Percentiles rank a stretch among this genome's conserved stretches.
These are phyloP conservation scores for Hibiscus mutabilis DNA, from an alignment of 345 rosid species.

Conservation along the genomic window DNA sequence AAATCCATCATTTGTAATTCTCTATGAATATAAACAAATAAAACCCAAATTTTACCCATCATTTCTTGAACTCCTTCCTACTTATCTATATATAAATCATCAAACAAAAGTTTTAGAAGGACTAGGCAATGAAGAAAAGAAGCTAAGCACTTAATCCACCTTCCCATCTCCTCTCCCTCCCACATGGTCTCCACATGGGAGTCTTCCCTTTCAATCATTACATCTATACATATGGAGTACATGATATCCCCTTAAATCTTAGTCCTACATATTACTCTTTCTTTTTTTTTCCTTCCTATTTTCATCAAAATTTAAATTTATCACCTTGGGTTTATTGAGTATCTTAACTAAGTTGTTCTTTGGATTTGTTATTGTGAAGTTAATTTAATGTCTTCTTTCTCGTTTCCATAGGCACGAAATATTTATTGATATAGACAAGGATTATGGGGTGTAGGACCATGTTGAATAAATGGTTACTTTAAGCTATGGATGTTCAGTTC, in stretches of 20 bases:
- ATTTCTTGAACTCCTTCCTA: not conserved
- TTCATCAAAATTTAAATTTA: not conserved
- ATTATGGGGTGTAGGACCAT: not conserved
- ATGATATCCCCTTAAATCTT: not conserved
- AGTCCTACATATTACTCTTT: not conserved
- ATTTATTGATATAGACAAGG: not conserved
- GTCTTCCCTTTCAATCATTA: not conserved
- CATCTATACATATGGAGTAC: not conserved
- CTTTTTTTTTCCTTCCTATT: no score
- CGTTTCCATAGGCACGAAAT: not conserved
- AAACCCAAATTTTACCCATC: constrained; percentile 13
- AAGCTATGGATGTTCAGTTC: not conserved
- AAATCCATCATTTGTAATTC: constrained; percentile 23
- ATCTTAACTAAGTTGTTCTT: not conserved
- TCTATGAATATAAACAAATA: constrained; percentile 32
- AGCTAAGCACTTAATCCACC: not conserved
- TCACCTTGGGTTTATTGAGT: not conserved
- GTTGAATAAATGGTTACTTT: not conserved
- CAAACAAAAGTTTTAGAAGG: not conserved
- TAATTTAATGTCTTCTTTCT: not conserved
- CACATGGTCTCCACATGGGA: constrained; percentile 1
- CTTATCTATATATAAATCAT: not conserved
- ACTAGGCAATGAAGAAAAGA: not conserved
- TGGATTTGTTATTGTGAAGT: not conserved
- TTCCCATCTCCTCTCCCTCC: not conserved